Evolutionary conservation across 2,329 filamentous ascomycete genomes (phyloP).

Genomic region (Xylaria sp.): DNA sequence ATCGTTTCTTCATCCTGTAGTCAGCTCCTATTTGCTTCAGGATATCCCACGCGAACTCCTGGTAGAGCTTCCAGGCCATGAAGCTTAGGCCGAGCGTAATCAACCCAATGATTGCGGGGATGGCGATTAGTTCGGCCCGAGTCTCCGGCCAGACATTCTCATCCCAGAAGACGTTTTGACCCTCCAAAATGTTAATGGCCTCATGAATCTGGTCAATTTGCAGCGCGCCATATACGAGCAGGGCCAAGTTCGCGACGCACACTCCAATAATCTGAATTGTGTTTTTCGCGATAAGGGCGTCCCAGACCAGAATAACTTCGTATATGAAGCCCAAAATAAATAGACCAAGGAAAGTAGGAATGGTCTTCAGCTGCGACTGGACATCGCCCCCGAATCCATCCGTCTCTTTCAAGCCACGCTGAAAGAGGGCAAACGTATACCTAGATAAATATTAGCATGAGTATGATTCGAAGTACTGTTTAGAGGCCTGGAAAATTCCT

Average conservation of each 20-base stretch:
- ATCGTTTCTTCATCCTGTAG: conserved; percentile 95
- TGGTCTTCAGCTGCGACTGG: conserved; percentile 72
- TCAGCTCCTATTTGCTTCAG: conserved; percentile 99
- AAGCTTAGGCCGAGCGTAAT: conserved; percentile 78
- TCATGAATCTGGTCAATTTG: conserved; percentile 90
- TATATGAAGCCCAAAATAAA: conserved; percentile 99
- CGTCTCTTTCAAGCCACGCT: conserved; percentile 63
- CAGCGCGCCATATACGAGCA: conserved; percentile 92
- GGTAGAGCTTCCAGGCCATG: conserved; percentile 93
- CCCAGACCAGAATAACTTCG: conserved; percentile 88
- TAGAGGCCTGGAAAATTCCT: conserved; percentile 54
- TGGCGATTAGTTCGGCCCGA: conserved; percentile 82
- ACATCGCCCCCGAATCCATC: conserved; percentile 55
- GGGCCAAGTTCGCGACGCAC: conserved; percentile 89
- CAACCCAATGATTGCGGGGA: conserved; percentile 84
- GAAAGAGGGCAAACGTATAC: conserved; percentile 91
- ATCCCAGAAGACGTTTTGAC: conserved; percentile 57
- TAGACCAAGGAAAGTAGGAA: conserved; percentile 93
- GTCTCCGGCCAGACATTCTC: conserved; percentile 74
- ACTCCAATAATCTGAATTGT: conserved; percentile 98
- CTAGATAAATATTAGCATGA: conserved; percentile 56
- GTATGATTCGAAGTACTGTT: background rate
- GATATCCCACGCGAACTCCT: conserved; percentile 99
- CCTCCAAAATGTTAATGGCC: conserved; percentile 69
- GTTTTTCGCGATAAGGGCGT: conserved; percentile 93